Evolutionary conservation across 106 monocot species (phyloP).

Genomic region (Gastrodia elata): DNA sequence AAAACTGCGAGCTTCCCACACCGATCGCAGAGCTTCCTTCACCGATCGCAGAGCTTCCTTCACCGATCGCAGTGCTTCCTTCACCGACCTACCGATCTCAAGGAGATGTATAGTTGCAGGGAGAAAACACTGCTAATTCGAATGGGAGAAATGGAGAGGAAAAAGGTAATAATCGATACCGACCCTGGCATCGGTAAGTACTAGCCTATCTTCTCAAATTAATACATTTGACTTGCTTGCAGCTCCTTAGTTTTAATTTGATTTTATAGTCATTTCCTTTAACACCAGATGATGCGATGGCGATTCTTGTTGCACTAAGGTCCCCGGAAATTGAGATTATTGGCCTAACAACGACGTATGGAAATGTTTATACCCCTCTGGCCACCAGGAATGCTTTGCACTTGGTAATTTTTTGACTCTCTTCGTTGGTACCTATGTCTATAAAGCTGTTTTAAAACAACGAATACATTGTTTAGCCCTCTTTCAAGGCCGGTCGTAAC

Average conservation of each 20-base stretch:
- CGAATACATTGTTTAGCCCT: too few species aligned
- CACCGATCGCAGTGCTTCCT: too few species aligned
- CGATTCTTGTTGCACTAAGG: conserved; percentile 81
- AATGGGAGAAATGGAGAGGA: conserved; percentile 66
- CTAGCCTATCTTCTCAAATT: neutral
- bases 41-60: too few species aligned
- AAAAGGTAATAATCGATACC: conserved; percentile 94
- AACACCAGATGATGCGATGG: conserved; percentile 86
- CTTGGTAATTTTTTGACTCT: conserved; percentile 38
- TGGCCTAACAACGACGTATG: conserved; percentile 78
- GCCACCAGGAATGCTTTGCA: conserved; percentile 94
- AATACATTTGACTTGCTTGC: neutral
- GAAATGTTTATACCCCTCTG: conserved; percentile 85
- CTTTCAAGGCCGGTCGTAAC: neutral
- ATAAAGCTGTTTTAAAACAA: too few species aligned
- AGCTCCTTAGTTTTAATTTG: neutral
- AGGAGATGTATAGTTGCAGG: too few species aligned
- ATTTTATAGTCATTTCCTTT: too few species aligned
- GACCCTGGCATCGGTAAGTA: conserved; percentile 82
- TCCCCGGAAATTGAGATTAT: conserved; percentile 91
- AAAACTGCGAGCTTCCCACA: too few species aligned
- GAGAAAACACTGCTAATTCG: too few species aligned
- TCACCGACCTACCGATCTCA: too few species aligned
- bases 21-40: too few species aligned
- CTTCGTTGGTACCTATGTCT: neutral